Evolutionary conservation across 2,329 filamentous ascomycete genomes (phyloP).

Genomic region (Aureobasidium melanogenum): DNA sequence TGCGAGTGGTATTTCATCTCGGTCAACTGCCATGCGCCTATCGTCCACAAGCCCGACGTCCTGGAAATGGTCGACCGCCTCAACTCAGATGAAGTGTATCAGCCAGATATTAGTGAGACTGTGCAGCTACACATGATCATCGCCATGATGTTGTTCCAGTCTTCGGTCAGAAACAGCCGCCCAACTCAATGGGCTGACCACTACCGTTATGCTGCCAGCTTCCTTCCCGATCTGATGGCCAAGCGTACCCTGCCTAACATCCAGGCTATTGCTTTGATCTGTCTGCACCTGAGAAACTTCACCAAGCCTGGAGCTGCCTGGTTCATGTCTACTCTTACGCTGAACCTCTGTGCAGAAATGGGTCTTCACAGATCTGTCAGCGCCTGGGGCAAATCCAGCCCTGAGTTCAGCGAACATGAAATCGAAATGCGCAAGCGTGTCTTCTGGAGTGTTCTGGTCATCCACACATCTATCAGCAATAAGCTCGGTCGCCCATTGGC

Average conservation of each 20-base stretch:
- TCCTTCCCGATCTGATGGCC: slow-evolving; percentile 55
- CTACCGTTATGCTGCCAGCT: slow-evolving; percentile 65
- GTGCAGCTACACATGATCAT: slow-evolving; percentile 73
- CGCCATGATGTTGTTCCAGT: slow-evolving; percentile 69
- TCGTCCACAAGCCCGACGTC: slow-evolving; percentile 70
- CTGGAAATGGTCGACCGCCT: slow-evolving; percentile 58
- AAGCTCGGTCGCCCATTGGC: slow-evolving; percentile 72
- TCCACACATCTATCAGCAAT: slow-evolving; percentile 61
- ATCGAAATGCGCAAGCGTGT: slow-evolving; percentile 69
- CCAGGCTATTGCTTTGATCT: slow-evolving; percentile 65
- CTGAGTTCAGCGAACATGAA: slow-evolving; percentile 48
- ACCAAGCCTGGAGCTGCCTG: slow-evolving; percentile 70
- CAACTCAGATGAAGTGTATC: slow-evolving; percentile 60
- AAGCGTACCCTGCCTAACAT: slow-evolving; percentile 57
- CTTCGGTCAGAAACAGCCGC: slow-evolving; percentile 59
- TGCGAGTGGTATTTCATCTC: slow-evolving; percentile 68
- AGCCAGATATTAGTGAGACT: slow-evolving; percentile 54
- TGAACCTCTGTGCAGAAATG: slow-evolving; percentile 63
- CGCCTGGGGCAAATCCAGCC: slow-evolving; percentile 40
- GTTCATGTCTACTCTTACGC: slow-evolving; percentile 55
- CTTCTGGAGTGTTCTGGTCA: slow-evolving; percentile 63
- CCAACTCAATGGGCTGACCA: slow-evolving; percentile 64
- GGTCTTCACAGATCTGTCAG: slow-evolving; percentile 66
- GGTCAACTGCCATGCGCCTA: slow-evolving; percentile 61
- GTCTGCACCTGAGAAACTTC: slow-evolving; percentile 64